phyloP scores from a whole-genome alignment of 2,329 filamentous ascomycete genomes.

The Rhexocercosporidium sp. region DNA sequence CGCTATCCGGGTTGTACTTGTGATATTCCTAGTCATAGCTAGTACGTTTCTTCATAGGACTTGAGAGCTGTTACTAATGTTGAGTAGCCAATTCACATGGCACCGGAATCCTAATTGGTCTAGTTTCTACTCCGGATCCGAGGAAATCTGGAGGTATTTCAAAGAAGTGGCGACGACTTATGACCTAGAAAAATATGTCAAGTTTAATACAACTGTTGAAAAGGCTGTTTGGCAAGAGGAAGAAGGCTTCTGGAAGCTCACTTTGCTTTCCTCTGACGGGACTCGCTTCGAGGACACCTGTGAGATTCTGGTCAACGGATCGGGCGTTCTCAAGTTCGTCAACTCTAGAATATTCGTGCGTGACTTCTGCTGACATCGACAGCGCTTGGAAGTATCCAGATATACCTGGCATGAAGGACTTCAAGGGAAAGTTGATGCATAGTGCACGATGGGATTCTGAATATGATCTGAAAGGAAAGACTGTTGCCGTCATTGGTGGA shows the following conservation, averaged over 20 bases:
- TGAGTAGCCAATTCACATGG: constrained; percentile 22
- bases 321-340: constrained; percentile 54
- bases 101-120: constrained; percentile 39
- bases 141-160: constrained; percentile 43
- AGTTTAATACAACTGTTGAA: constrained; percentile 50
- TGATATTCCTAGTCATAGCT: constrained; percentile 62
- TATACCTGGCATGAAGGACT: constrained; percentile 52
- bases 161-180: constrained; percentile 42
- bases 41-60: constrained; percentile 56
- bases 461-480: constrained; percentile 38
- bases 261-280: constrained; percentile 19
- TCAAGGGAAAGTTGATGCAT: constrained; percentile 52
- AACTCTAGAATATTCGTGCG: neutral
- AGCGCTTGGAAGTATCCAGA: constrained; percentile 52
- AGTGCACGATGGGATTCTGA: constrained; percentile 52
- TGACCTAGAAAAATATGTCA: constrained; percentile 48
- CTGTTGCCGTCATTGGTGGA: constrained; percentile 45
- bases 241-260: constrained; percentile 45
- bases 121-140: constrained; percentile 36
- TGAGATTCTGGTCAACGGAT: constrained; percentile 54
- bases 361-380: constrained; percentile 52
- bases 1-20: constrained; percentile 60
- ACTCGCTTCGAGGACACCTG: constrained; percentile 45
- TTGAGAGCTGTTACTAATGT: neutral
- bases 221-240: constrained; percentile 51